Base-by-base conservation (phyloP, 306 rosid species). In the Sicyos edulis region DNA sequence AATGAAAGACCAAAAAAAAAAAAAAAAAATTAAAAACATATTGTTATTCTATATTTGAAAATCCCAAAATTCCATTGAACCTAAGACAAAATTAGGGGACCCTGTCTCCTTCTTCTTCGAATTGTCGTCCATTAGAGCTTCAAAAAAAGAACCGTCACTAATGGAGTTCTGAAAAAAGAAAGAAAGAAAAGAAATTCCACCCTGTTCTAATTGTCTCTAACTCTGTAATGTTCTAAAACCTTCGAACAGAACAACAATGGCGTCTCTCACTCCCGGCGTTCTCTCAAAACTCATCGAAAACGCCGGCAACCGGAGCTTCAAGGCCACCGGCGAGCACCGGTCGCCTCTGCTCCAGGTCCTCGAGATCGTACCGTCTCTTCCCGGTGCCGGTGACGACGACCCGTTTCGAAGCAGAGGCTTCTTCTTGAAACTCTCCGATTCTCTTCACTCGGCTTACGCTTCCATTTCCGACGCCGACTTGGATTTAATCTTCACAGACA, bases 401-500 rank as follows among this genome's bases (percentile, higher is more conserved):
- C 82, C 88, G 0, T 88, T 87, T 82, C 86, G 79, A 53, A 86
- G 75, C 80, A 70, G 78, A 34, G 96, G 91, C 19, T 90, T 87
- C 86, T 90, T 90, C 75, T 76, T 90, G 52, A 88, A 86, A 19
- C 83, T 90, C 77, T 90, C 96, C 17, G 93, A 90, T 55, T 90
- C 96, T 4, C 66, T 78, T 21, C 88, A 90, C 19, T 75, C 91
- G 0, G 89, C 96, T 10, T 90, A 81, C 71, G 96, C 78, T 21
- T 71, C 89, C 7, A 67, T 90, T 19, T 66, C 91, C 19, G 85
- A 84, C 54, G 63, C 64, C 20, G 93, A 84, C 53, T 56, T 86
- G 54, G 93, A 84, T 13, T 72, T 90, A 81, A 79, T 90, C 32
- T 79, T 78, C 74, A 51, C 78, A 62, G 88, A 83, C 10, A 83